These are phyloP conservation scores for Neonothopanus nambi DNA, from an alignment of 1,284 basidiomycete genomes.

Conservation along the genomic window DNA sequence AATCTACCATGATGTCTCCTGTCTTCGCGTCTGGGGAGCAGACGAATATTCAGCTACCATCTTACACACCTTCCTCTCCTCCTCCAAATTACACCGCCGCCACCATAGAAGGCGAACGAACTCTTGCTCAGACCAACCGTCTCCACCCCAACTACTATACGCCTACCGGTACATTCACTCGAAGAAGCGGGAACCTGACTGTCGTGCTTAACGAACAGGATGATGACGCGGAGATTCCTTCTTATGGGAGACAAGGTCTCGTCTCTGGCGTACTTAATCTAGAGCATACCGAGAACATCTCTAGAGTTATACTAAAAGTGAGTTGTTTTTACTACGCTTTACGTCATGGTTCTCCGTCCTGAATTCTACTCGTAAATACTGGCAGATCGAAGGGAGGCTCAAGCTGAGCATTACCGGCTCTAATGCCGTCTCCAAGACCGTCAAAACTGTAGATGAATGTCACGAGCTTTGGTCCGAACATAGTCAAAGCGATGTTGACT, in stretches of 20 bases:
- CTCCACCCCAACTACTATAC: background rate
- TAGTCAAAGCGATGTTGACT: background rate
- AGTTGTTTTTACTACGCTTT: background rate
- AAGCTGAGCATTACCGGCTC: slow-evolving; percentile 2
- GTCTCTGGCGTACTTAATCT: slow-evolving; percentile 5
- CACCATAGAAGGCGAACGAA: slow-evolving; percentile 3
- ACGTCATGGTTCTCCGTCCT: background rate
- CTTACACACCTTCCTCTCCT: slow-evolving; percentile 3
- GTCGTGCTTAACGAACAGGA: slow-evolving; percentile 10
- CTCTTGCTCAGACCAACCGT: slow-evolving; percentile 1
- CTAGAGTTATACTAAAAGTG: slow-evolving; percentile 8
- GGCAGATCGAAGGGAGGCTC: slow-evolving; percentile 10
- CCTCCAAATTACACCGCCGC: slow-evolving; percentile 9
- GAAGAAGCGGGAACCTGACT: background rate
- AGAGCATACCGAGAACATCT: slow-evolving; percentile 4
- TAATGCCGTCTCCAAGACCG: background rate
- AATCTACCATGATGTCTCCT: background rate
- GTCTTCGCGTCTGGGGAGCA: background rate
- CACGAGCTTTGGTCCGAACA: slow-evolving; percentile 11
- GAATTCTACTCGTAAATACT: background rate
- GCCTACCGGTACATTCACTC: slow-evolving; percentile 5
- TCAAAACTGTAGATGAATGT: slow-evolving; percentile 6
- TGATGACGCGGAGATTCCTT: slow-evolving; percentile 5
- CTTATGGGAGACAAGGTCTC: slow-evolving; percentile 7
- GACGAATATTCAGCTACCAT: background rate